phyloP scores from a whole-genome alignment of 2,329 filamentous ascomycete genomes.

The Diplodia mutila region DNA sequence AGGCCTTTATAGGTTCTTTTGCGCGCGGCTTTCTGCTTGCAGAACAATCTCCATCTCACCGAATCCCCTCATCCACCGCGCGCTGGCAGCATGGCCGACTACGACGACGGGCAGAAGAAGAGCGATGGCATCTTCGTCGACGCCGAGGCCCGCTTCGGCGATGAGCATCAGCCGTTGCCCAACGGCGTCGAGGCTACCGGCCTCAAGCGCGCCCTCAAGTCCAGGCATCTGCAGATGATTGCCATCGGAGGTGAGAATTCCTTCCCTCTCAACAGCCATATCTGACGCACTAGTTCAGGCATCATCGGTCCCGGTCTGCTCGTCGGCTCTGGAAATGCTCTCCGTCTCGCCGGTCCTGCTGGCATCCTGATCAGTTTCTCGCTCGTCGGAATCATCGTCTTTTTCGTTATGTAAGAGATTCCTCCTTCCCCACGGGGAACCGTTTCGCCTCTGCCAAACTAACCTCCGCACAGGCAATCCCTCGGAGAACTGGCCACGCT shows the following conservation, averaged over 20 bases:
- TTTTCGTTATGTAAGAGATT: slow-evolving; percentile 30
- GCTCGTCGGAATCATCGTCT: slow-evolving; percentile 31
- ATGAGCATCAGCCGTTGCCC: not conserved
- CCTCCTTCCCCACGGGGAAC: slow-evolving; percentile 6
- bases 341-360: slow-evolving; percentile 28
- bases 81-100: slow-evolving; percentile 7
- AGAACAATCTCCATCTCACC: not conserved
- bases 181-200: slow-evolving; percentile 18
- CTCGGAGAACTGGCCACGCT: slow-evolving; percentile 31
- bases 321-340: slow-evolving; percentile 31
- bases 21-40: not conserved
- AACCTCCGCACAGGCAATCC: slow-evolving; percentile 28
- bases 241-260: slow-evolving; percentile 31
- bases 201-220: slow-evolving; percentile 32
- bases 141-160: slow-evolving; percentile 1
- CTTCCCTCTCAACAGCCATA: not conserved
- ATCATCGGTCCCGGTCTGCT: slow-evolving; percentile 31
- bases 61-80: not conserved
- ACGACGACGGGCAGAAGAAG: not conserved
- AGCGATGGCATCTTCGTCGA: slow-evolving; percentile 3
- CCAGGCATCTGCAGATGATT: slow-evolving; percentile 33
- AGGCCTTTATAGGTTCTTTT: not conserved
- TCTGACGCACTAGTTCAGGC: slow-evolving; percentile 17
- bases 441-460: not conserved
- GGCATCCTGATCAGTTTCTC: slow-evolving; percentile 31